phyloP scores from a whole-genome alignment of 495 filamentous ascomycete genomes.

The Neurospora sp. region DNA sequence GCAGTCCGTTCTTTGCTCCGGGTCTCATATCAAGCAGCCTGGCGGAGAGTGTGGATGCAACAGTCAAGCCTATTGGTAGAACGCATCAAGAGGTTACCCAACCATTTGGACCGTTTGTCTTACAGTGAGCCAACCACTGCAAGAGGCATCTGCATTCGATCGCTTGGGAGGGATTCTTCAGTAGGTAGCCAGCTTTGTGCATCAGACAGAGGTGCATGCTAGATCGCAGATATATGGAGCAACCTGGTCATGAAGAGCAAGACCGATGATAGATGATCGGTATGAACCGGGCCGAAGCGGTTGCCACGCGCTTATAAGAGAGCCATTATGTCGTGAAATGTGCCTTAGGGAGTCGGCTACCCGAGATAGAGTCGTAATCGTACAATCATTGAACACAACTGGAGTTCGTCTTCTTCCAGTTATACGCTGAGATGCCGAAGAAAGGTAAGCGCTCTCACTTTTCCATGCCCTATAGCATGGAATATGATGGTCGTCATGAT shows the following conservation, averaged over 20 bases:
- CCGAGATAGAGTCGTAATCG: constrained; percentile 1
- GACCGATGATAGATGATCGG: neutral
- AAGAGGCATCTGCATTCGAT: neutral
- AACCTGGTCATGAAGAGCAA: neutral
- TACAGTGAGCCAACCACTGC: neutral
- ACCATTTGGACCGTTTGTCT: neutral
- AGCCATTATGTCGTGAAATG: constrained; percentile 5
- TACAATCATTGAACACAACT: constrained; percentile 4
- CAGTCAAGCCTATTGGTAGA: neutral
- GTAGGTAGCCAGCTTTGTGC: neutral
- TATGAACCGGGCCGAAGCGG: neutral
- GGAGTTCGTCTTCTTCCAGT: neutral
- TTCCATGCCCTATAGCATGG: neutral
- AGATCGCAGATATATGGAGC: neutral
- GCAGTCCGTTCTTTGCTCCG: neutral
- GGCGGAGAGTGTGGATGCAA: neutral
- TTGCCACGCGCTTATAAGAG: neutral
- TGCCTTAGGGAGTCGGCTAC: neutral
- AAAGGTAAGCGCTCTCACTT: neutral
- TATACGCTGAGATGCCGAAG: neutral
- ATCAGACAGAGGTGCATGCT: neutral
- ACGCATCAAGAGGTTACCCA: neutral
- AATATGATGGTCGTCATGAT: constrained; percentile 1
- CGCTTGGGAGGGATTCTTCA: neutral
- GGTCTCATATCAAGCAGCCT: neutral